phyloP scores from a whole-genome alignment of 176 grass and related monocot genomes.

The Carex cristatella region DNA sequence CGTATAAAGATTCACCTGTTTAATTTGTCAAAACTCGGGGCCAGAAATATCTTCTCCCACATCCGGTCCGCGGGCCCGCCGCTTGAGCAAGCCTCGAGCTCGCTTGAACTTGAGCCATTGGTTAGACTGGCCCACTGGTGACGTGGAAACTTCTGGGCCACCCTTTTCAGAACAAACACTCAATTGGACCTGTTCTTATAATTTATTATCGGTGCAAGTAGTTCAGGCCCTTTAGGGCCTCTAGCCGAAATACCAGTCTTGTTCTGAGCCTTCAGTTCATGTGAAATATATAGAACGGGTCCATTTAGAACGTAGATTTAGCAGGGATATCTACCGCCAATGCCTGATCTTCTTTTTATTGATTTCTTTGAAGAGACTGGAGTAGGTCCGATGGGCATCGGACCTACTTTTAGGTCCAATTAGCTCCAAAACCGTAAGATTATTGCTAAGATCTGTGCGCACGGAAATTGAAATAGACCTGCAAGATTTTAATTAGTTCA shows the following conservation, averaged over 20 bases:
- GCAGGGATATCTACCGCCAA: constrained; percentile 2
- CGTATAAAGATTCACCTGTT: background rate
- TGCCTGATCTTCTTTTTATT: background rate
- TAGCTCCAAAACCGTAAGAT: too few species aligned
- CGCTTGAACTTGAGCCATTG: background rate
- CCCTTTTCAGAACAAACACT: background rate
- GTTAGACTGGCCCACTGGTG: background rate
- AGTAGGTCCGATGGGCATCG: too few species aligned
- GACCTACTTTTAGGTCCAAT: too few species aligned
- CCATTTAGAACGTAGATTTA: background rate
- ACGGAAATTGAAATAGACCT: too few species aligned
- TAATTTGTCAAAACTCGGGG: constrained; percentile 5
- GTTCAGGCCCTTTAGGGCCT: too few species aligned
- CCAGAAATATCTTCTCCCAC: constrained; percentile 25
- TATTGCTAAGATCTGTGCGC: too few species aligned
- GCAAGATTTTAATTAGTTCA: too few species aligned
- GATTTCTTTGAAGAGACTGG: background rate
- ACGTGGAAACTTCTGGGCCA: constrained; percentile 1
- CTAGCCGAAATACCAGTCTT: background rate
- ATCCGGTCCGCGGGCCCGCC: constrained; percentile 13
- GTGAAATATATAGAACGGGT: background rate
- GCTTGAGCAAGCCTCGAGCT: background rate
- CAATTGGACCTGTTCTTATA: background rate
- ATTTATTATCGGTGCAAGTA: background rate
- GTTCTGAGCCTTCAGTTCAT: background rate